Percentiles rank a stretch among this genome's conserved stretches.
These are phyloP conservation scores for Heritiera littoralis DNA, from an alignment of 345 rosid genomes.

Conservation along the genomic window DNA sequence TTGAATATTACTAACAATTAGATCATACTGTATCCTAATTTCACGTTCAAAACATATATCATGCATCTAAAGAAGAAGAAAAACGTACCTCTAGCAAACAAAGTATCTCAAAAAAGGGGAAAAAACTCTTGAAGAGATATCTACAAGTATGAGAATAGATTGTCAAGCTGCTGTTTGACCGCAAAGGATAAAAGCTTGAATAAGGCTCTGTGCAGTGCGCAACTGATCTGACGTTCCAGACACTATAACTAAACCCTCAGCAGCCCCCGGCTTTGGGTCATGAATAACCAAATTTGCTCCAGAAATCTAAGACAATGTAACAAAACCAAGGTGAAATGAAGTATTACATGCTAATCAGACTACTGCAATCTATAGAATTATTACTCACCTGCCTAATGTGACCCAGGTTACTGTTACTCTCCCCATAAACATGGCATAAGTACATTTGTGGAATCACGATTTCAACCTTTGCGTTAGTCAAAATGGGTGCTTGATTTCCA, in stretches of 20 bases:
- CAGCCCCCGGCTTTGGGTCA: slow-evolving; percentile 50
- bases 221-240: slow-evolving; percentile 67
- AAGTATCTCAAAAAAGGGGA: too few relatives aligned
- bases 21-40: too few relatives aligned
- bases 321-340: slow-evolving; percentile 9
- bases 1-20: too few relatives aligned
- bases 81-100: too few relatives aligned
- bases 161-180: slow-evolving; percentile 32
- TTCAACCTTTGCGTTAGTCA: slow-evolving; percentile 53
- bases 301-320: slow-evolving; percentile 47
- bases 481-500: slow-evolving; percentile 42
- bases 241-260: slow-evolving; percentile 61
- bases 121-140: too few relatives aligned
- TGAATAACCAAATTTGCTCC: slow-evolving; percentile 70
- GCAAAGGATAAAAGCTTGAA: slow-evolving; percentile 68
- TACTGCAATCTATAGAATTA: not conserved
- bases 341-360: not conserved
- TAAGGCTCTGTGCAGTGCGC: slow-evolving; percentile 67
- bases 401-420: slow-evolving; percentile 53
- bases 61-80: too few relatives aligned
- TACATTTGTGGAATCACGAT: slow-evolving; percentile 61
- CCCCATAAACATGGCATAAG: slow-evolving; percentile 68
- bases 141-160: not conserved
- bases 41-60: too few relatives aligned
- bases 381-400: slow-evolving; percentile 67